Base-by-base conservation (phyloP, 495 filamentous ascomycete species). In the Penicillium nucicola region DNA sequence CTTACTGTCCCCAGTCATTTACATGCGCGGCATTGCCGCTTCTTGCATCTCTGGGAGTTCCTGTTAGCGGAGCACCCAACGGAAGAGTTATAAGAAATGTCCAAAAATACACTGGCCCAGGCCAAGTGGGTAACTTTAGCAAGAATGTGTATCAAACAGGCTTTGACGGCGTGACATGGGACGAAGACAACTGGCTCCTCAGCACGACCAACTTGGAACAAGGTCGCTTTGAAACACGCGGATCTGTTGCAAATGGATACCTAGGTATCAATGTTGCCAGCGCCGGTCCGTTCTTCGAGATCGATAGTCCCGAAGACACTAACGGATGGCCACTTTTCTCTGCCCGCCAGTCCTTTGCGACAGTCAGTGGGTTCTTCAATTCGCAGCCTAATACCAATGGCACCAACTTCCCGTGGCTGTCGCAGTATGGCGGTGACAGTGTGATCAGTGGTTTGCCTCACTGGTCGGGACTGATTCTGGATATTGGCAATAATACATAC, bases 301-400 rank as follows among this genome's bases (percentile, higher is more conserved):
- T 79, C 11, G 65, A 74, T 22, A 59, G 55, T 36, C 69, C 67
- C 13, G 76, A 78, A 45, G 77, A 78, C 20, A 83, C 84, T 61
- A 86, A 81, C 55, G 88, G 87, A 5, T 92, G 88, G 88, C 88
- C 88, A 6, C 64, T 91, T 13, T 88, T 82, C 67, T 72, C 83
- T 38, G 61, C 74, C 7, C 74, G 88, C 12, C 84, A 88, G 58
- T 79, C 84, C 1, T 89, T 92, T 62, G 82, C 84, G 4, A 89
- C 86, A 0, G 80, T 92, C 47, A 77, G 82, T 33, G 88, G 88
- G 1, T 92, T 92, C 64, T 90, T 77, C 50, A 78, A 90, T 52
- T 64, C 70, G 8, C 86, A 90, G 62, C 72, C 73, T 1, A 78
- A 69, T 30, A 83, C 78, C 0, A 85, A 83, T 32, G 75, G 78